Evolutionary conservation across 1,284 basidiomycete genomes (phyloP).

Genomic region (Retiboletus flavoniger): DNA sequence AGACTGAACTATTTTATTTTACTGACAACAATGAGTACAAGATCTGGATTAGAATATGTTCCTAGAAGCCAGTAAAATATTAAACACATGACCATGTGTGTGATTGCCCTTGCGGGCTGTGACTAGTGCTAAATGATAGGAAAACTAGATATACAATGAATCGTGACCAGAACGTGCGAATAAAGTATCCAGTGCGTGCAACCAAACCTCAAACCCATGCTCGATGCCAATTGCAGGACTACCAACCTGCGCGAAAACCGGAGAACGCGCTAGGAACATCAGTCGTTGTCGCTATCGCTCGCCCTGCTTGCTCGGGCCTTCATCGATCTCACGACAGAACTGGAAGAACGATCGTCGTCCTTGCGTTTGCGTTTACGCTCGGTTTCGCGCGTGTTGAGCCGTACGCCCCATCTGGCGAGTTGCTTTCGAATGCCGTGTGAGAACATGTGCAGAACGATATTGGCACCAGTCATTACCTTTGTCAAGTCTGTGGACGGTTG

Average conservation of each 20-base stretch:
- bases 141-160: constrained; percentile 21
- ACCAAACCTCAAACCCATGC: constrained; percentile 5
- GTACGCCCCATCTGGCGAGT: constrained; percentile 65
- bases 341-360: constrained; percentile 25
- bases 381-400: constrained; percentile 67
- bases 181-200: constrained; percentile 5
- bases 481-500: constrained; percentile 72
- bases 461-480: constrained; percentile 45
- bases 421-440: constrained; percentile 42
- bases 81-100: constrained; percentile 1
- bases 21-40: neutral
- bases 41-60: constrained; percentile 18
- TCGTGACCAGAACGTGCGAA: constrained; percentile 4
- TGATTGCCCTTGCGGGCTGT: constrained; percentile 5
- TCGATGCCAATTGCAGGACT: neutral
- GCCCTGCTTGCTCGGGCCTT: constrained; percentile 7
- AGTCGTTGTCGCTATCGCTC: constrained; percentile 31
- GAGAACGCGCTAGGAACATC: constrained; percentile 2
- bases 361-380: constrained; percentile 61
- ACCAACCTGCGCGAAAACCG: neutral
- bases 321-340: constrained; percentile 7
- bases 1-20: neutral
- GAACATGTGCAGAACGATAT: neutral
- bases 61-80: constrained; percentile 10
- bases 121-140: constrained; percentile 3